These are phyloP conservation scores for Megacollybia marginata DNA, from an alignment of 768 basidiomycete species.

Conservation along the genomic window DNA sequence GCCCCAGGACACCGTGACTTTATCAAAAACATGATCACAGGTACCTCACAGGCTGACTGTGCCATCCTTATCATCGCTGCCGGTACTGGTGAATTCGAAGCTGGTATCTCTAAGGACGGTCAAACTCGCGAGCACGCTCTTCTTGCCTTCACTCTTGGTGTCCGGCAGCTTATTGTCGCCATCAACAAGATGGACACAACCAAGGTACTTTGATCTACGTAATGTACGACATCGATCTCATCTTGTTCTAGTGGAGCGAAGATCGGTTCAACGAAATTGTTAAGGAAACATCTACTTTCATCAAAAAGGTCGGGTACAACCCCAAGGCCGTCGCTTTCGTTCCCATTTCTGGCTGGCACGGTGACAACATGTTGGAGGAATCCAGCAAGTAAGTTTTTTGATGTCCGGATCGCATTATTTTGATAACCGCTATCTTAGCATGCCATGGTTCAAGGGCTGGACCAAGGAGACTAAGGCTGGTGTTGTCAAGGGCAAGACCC, in stretches of 20 bases:
- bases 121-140: conserved; percentile 99
- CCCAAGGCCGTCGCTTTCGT: conserved; percentile 98
- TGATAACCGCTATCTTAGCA: conserved; percentile 44
- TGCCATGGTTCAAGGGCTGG: conserved; percentile 99
- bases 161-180: conserved; percentile 98
- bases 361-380: conserved; percentile 99
- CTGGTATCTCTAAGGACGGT: conserved; percentile 99
- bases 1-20: conserved; percentile 99
- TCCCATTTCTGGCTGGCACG: conserved; percentile 99
- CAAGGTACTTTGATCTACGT: conserved; percentile 47
- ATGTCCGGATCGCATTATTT: not conserved
- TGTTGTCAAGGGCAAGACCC: conserved; percentile 95
- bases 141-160: conserved; percentile 99
- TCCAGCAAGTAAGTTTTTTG: conserved; percentile 68
- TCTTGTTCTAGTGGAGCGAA: conserved; percentile 78
- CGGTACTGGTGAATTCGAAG: conserved; percentile 99
- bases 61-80: conserved; percentile 99
- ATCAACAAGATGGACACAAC: conserved; percentile 99
- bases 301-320: conserved; percentile 99
- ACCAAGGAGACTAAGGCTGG: conserved; percentile 92
- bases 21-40: conserved; percentile 99
- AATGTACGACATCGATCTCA: not conserved
- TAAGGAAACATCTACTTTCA: conserved; percentile 96
- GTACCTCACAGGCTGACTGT: conserved; percentile 99
- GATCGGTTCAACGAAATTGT: conserved; percentile 99